Evolutionary conservation across 2,329 filamentous ascomycete genomes (phyloP), one percentile per base, ranked within the genome.

Genomic region (Xylaria digitata): DNA sequence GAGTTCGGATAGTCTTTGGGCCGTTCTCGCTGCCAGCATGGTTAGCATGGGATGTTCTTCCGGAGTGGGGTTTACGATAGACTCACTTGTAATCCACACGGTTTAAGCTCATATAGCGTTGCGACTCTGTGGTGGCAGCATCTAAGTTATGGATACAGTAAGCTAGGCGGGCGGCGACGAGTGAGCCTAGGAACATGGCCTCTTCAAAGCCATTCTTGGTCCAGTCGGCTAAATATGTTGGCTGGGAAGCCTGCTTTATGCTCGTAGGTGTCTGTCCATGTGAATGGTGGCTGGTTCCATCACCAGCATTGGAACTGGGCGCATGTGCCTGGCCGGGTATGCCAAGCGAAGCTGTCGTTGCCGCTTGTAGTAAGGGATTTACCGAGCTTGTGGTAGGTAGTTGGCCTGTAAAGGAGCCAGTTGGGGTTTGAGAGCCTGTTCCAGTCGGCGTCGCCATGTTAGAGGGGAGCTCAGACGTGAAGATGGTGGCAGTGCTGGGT

Each of bases 401-500:
- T 81, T 89, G 86, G 68, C 76, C 89, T 76, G 78, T 83, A 77
- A 83, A 86, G 70, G 82, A 86, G 73, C 82, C 86, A 1, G 92
- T 93, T 0, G 96, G 96, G 1, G 95, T 98, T 79, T 97, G 96
- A 17, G 94, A 89, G 40, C 95, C 95, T 0, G 95, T 98, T 21
- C 93, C 94, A 11, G 91, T 87, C 1, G 96, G 96, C 0, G 96
- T 98, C 34, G 92, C 94, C 77, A 97, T 88, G 80, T 96, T 95
- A 8, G 94, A 97, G 7, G 96, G 96, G 43, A 98, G 89, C 80
- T 99, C 96, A 23, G 94, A 97, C 42, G 94, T 97, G 84, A 98
- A 98, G 75, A 98, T 98, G 48, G 94, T 97, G 57, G 93, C 94
- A 1, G 93, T 95, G 32, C 91, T 94, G 0, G 96, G 96, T 1